Evolutionary conservation across 2,329 filamentous ascomycete genomes (phyloP), one percentile per base, ranked within the genome.

Genomic region (Alternaria gaisen): DNA sequence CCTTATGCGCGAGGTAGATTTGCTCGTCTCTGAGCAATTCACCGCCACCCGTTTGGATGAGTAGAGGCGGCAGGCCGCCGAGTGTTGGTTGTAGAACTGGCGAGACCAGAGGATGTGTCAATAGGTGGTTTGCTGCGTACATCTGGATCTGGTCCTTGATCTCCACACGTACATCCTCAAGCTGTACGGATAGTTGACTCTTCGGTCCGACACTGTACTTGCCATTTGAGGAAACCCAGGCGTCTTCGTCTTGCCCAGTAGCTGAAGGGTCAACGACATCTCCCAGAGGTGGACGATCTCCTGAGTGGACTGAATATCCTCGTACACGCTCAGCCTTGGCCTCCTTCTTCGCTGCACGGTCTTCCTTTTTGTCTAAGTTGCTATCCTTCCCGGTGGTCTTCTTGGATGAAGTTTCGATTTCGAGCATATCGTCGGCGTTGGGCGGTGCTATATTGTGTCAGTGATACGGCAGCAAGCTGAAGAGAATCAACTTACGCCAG

Each of bases 141-240:
- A 95, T 88, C 79, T 98, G 94, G 42, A 98, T 95, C 76, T 99
- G 95, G 63, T 98, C 94, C 71, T 92, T 93, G 63, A 98, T 85
- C 44, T 89, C 84, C 3, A 97, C 82, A 1, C 85, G 80, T 70
- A 90, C 65, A 12, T 71, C 92, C 18, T 76, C 93, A 32, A 97
- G 85, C 22, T 84, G 83, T 22, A 97, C 85, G 3, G 88, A 87
- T 12, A 96, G 75, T 59, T 70, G 65, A 9, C 72, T 70, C 28
- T 73, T 73, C 4, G 73, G 76, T 0, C 75, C 75, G 40, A 78
- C 66, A 18, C 72, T 75, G 34, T 78, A 77, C 58, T 82, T 80
- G 22, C 80, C 75, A 20, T 76, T 66, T 14, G 64, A 53, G 16
- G 74, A 73, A 7, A 74, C 53, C 69, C 70, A 77, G 0, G 61